A percentile compares a stretch with the other conserved stretches of the same genome.
These are phyloP conservation scores for Torrubiella hemipterigena DNA, from an alignment of 2,329 filamentous ascomycete genomes.

Conservation along the genomic window DNA sequence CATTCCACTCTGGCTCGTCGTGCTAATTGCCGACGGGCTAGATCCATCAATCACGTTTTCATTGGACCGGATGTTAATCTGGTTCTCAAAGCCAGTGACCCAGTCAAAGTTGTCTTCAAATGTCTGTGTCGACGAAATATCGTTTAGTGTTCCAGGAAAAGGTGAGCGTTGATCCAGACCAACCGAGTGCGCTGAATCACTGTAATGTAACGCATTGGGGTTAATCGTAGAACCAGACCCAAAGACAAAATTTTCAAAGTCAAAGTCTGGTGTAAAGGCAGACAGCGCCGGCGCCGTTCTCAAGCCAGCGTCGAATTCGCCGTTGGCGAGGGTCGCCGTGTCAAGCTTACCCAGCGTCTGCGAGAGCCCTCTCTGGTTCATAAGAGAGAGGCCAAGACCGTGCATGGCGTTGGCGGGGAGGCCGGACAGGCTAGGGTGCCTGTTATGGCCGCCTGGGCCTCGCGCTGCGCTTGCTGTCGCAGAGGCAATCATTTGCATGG, in stretches of 20 bases:
- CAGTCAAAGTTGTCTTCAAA: slow-evolving; percentile 75
- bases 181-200: slow-evolving; percentile 60
- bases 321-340: slow-evolving; percentile 57
- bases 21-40: slow-evolving; percentile 92
- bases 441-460: slow-evolving; percentile 46
- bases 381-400: slow-evolving; percentile 62
- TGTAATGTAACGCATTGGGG: slow-evolving; percentile 70
- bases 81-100: slow-evolving; percentile 67
- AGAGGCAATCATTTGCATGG: slow-evolving; percentile 59
- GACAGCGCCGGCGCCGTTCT: slow-evolving; percentile 63
- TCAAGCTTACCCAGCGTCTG: slow-evolving; percentile 74
- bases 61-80: slow-evolving; percentile 57
- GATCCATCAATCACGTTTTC: slow-evolving; percentile 84
- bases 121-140: slow-evolving; percentile 44
- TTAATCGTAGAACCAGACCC: slow-evolving; percentile 56
- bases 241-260: slow-evolving; percentile 58
- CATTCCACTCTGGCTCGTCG: slow-evolving; percentile 80
- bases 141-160: slow-evolving; percentile 44
- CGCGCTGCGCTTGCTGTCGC: slow-evolving; percentile 41
- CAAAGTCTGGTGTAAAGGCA: slow-evolving; percentile 54
- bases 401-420: slow-evolving; percentile 48
- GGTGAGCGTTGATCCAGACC: slow-evolving; percentile 50
- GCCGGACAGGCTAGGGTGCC: slow-evolving; percentile 64
- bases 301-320: slow-evolving; percentile 52
- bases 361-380: slow-evolving; percentile 49